Base-by-base conservation (phyloP, 106 monocot genomes). In the Dioscorea zingiberensis region DNA sequence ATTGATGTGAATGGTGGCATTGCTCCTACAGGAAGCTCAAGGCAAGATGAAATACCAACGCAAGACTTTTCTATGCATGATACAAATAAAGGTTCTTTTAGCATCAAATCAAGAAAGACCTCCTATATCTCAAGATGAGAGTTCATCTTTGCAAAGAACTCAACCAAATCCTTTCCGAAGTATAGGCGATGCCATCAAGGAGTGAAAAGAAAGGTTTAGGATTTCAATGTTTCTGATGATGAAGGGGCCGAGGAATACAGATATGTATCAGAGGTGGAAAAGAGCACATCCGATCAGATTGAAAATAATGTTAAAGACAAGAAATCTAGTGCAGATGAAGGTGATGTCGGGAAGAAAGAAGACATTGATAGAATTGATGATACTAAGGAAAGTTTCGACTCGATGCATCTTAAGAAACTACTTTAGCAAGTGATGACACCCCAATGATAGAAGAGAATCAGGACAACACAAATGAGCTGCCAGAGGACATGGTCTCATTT, bases 171-270 rank as follows among this genome's bases (percentile, higher is more conserved):
- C 95, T 11, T 95, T 83, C 53, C 77, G 95, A 62, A 88, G 83
- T 72, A 55, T 91, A 26, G 91, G 85, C 3, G 81, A 95, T 79
- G 95, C 91, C 26, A 58, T 95, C 76, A 68, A 78, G 55, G 80
- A 80, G 24, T 95, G 87, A 87, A 91, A 91, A 79, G 91, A 95
- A 70, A 80, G 85, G 65, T 87, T 88, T 55, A 76, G 74, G 59
- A 74, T 95, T 18, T 81, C 88, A 76, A 83, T 25, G 62, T 76
- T 57, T 24, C 69, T 28, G 71, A 68, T 32, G 78, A 85, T 72
- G 75, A 80, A 26, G 53, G 59, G 70, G 85, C 77, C 3, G 76
- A 82, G 57, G 95, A 95, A 63, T 90, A 80, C 59, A 70, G 64
- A 54, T 95, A 80, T 73, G 80, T 88, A 15, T 72, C 80, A 25